phyloP scores from a whole-genome alignment of 768 basidiomycete genomes.

The Clathrus columnatus region DNA sequence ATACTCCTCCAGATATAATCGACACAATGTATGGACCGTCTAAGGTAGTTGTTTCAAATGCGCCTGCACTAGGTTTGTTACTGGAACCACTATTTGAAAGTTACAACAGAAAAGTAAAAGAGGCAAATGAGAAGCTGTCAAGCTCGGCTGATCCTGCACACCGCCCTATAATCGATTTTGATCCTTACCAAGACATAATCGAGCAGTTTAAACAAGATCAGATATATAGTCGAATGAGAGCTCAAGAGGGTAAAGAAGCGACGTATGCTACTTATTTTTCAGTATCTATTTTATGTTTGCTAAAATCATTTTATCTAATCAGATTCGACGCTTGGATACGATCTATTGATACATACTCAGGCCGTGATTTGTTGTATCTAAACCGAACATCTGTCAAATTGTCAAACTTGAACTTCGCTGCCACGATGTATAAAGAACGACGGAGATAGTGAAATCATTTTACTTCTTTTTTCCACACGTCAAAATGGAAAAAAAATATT shows the following conservation, averaged over 20 bases:
- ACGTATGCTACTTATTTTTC: slow-evolving; percentile 44
- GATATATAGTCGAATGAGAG: slow-evolving; percentile 83
- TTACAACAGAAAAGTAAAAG: slow-evolving; percentile 43
- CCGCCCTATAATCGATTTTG: too few relatives aligned
- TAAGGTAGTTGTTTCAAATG: slow-evolving; percentile 82
- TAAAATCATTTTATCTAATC: slow-evolving; percentile 2
- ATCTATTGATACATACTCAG: slow-evolving; percentile 63
- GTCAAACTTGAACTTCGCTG: too few relatives aligned
- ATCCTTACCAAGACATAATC: too few relatives aligned
- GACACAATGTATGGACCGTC: slow-evolving; percentile 78
- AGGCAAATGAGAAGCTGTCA: slow-evolving; percentile 4
- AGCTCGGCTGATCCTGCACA: slow-evolving; percentile 44
- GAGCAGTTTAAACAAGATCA: slow-evolving; percentile 74
- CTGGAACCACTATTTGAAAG: slow-evolving; percentile 81
- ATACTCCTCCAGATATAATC: too few relatives aligned
- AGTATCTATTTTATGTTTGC: not conserved
- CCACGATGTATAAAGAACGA: too few relatives aligned
- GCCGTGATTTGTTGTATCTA: slow-evolving; percentile 69
- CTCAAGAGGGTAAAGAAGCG: slow-evolving; percentile 71
- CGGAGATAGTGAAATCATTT: too few relatives aligned
- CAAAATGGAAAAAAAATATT: too few relatives aligned
- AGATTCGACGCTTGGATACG: slow-evolving; percentile 85
- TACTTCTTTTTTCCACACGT: too few relatives aligned
- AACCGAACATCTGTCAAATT: too few relatives aligned
- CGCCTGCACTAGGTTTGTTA: slow-evolving; percentile 88